Evolutionary conservation across 1,284 basidiomycete genomes (phyloP), one percentile per base, ranked within the genome.

Genomic region (Cryptococcus sp.): DNA sequence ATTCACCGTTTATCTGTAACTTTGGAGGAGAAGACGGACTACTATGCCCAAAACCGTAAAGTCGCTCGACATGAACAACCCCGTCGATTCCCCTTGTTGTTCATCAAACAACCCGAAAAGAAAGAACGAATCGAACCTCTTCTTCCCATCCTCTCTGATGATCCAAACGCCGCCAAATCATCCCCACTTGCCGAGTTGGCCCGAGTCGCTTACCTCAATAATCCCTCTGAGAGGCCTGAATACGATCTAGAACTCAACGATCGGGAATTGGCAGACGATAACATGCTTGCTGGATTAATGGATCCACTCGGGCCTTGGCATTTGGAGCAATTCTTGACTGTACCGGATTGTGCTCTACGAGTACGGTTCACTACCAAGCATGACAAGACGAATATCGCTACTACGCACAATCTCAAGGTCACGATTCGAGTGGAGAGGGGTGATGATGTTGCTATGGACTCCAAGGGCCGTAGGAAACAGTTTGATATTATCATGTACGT

Each of bases 1-100:
- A 80, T 98, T 4, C 85, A 90, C 69, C 81, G 86, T 21, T 69
- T 98, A 34, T 79, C 82, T 0, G 83, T 89, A 0, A 78, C 82
- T n/a, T 77, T 98, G 16, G 93, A 98, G 90, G 89, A 91, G 68
- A 85, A 83, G 61, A 81, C 87, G 3, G 87, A 89, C 51, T 92
- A 92, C 68, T 85, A 82, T 66, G 83, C 85, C 16, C 79, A 83
- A 45, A 82, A 85, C 74, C 79, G 82, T 60, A 80, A 83, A 37
- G 79, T 87, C n/a, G 85, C 83, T 0, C 83, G 90, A 9, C 82
- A 89, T 34, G 89, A 94, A 61, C 82, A 84, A 3, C 76, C 85
- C 1, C 79, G 78, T 21, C 83, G 83, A 36, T 81, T 85, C 57
- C 79, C 82, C 19, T 79, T 98, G 1, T 76, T 97, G 42, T 80